Base-by-base conservation (phyloP, 1,284 basidiomycete genomes). In the Gymnopus androsaceus region DNA sequence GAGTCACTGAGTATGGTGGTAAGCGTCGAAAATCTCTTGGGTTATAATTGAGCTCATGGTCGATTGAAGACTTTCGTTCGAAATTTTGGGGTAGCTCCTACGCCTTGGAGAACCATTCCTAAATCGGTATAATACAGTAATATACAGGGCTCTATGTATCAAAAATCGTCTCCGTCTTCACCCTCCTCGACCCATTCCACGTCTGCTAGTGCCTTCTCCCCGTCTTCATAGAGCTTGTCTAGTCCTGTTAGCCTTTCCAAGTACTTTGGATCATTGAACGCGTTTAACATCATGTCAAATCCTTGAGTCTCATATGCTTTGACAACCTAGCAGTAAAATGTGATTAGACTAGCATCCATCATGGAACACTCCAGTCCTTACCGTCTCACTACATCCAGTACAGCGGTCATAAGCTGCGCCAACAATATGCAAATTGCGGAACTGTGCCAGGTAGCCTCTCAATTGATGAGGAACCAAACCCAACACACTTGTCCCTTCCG, bases 401-500 rank as follows among this genome's bases (percentile, higher is more conserved):
- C 97, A 99, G 45, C 81, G 78, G 55, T 90, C 83, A 68, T 92
- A 99, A 0, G 95, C 92, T 2, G 88, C 84, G 0, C 95, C 96
- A 0, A 88, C 85, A 53, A 99, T 86, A 30, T 86, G 83, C 63
- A 96, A 75, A 38, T 87, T 94, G 47, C 86, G 80, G 79, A 97
- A 99, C 59, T 92, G 87, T 4, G 87, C 84, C 8, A 99, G 77
- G 75, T 87, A 94, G 0, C 95, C 97, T 0, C 97, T 85, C 4
- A 99, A 76, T 68, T 98, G 96, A 69, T 99, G 97, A 1, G 96
- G 96, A 0, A 98, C 90, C 2, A 88, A 75, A 0, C 95, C 95
- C 1, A 98, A 81, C 0, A 92, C 75, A 69, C 90, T 64, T 4
- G 52, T 76, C 4, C 67, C 68, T 65, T 76, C 47, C 64, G 69